Base-by-base conservation (phyloP, 148 eudicot genomes). In the Suaeda aralocaspica region DNA sequence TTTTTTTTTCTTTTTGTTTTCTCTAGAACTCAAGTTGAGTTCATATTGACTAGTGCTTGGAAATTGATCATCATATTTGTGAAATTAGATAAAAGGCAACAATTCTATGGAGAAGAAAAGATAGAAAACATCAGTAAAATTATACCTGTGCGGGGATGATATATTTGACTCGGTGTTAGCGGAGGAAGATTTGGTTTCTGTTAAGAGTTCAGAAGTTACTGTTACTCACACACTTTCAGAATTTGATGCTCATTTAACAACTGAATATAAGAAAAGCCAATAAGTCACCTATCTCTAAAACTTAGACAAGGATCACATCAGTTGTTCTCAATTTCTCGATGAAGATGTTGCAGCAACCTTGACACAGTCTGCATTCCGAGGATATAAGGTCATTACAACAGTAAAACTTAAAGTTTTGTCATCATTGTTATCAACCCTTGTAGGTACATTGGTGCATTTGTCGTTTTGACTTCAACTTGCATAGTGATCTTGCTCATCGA, bases 111-210 rank as follows among this genome's bases (percentile, higher is more conserved):
- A 73, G 45, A 82, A 75, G 73, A 88, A 45, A 74, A 82, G 80
- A 81, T 80, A 86, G 75, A 81, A 65, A 45, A 28, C 74, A 55
- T 77, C 87, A 22, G 91, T 88, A 13, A 85, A 84, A 59, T 77
- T 88, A 48, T 91, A 91, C 83, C 79, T 91, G 31, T 88, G 92
- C 68, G 97, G 94, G 21, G 92, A 87, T 73, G 90, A 87, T 41
- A 56, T 76, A 55, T 76, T 80, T 28, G 81, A 74, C 69, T 91
- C 97, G 25, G 83, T 82, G 33, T 59, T 78, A 61, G 88, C 84
- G 48, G 91, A 82, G 66, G 89, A 88, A 74, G 97, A 86, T 77
- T 81, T 87, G 39, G 83, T 82, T 26, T 88, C 93, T 48, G 66
- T 84, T 15, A 86, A 57, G 65, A 83, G 84, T 77, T 91, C 91